Base-by-base conservation (phyloP, 768 basidiomycete species). In the Guyanaporus albipodus region DNA sequence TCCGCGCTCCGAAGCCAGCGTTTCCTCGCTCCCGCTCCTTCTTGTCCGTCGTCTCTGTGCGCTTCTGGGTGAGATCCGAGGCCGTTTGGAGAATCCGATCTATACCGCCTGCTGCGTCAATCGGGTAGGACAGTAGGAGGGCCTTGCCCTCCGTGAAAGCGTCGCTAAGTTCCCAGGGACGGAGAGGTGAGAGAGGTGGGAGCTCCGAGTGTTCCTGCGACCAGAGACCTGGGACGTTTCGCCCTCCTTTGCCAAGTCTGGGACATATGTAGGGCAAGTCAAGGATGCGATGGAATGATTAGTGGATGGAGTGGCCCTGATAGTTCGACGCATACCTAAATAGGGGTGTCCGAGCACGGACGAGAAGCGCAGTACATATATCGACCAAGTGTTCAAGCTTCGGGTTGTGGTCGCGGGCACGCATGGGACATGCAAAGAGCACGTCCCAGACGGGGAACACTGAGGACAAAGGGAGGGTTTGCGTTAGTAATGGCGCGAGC, bases 381-480 rank as follows among this genome's bases (percentile, higher is more conserved):
- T 88, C 83, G 42, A 87, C 59, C n/a, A 89, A 71, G 53, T 73
- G 74, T 21, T 88, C 83, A 2, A 88, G 68, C 61, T 85, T 87
- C 18, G 78, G 76, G 50, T 79, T 78, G 9, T 34, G 29, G n/a
- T 69, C 62, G 28, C 78, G 76, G 35, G 77, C 73, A 54, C 79
- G 70, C 67, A 73, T 71, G 0, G 77, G 75, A 28, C 73, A 71
- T 40, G 83, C 75, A 52, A 89, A 85, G 11, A 91, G 54, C 3
- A 76, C 75, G 59, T 91, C 87, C 88, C 88, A 91, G 5, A 81
- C 63, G 14, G 75, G 69, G 15, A 85, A 66, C 8, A 85, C 69
- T 8, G 78, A 75, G 1, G 75, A 57, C 17, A 86, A 55, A 0
- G 87, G 84, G n/a, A 91, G 61, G 2, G 87, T 84, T 53, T 88